phyloP scores from a whole-genome alignment of 2,329 filamentous ascomycete species.

The Emmonsiellopsis sp. region DNA sequence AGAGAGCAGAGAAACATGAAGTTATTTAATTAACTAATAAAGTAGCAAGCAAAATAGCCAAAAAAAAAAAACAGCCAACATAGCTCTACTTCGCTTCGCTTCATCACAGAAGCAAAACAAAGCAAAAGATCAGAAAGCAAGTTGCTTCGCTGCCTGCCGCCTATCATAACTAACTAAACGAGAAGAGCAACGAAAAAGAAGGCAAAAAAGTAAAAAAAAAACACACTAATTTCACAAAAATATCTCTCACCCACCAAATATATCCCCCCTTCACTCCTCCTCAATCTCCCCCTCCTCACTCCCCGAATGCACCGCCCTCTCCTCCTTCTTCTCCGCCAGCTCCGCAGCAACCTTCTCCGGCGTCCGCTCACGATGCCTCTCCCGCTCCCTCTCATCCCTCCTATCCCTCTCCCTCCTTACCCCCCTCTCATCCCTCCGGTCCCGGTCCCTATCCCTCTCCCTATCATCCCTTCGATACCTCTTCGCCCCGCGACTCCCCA shows the following conservation, averaged over 20 bases:
- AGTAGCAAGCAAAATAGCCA: neutral
- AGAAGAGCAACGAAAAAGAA: neutral
- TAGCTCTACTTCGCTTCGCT: too few relatives aligned
- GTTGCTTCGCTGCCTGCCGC: too few relatives aligned
- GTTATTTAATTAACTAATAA: neutral
- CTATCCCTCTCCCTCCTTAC: slow-evolving; percentile 25
- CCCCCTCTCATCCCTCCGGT: slow-evolving; percentile 22
- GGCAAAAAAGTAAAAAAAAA: neutral
- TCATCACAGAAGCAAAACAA: too few relatives aligned
- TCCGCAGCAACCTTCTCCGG: slow-evolving; percentile 27
- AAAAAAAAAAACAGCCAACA: neutral
- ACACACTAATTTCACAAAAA: neutral
- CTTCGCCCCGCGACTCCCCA: slow-evolving; percentile 54
- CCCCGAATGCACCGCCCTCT: slow-evolving; percentile 58
- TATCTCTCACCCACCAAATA: neutral
- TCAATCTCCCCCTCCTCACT: slow-evolving; percentile 98
- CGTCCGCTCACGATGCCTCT: slow-evolving; percentile 34
- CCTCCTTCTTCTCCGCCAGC: slow-evolving; percentile 17
- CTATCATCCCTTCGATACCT: slow-evolving; percentile 34
- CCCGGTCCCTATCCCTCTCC: slow-evolving; percentile 25
- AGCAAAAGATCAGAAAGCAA: too few relatives aligned
- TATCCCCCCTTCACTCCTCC: slow-evolving; percentile 43
- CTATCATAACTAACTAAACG: too few relatives aligned
- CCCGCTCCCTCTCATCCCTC: slow-evolving; percentile 15
- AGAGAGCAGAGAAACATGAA: neutral